Percentiles rank a stretch among this genome's conserved stretches.
Evolutionary conservation across 345 rosid species (phyloP).

Genomic region (Populus nigra): DNA sequence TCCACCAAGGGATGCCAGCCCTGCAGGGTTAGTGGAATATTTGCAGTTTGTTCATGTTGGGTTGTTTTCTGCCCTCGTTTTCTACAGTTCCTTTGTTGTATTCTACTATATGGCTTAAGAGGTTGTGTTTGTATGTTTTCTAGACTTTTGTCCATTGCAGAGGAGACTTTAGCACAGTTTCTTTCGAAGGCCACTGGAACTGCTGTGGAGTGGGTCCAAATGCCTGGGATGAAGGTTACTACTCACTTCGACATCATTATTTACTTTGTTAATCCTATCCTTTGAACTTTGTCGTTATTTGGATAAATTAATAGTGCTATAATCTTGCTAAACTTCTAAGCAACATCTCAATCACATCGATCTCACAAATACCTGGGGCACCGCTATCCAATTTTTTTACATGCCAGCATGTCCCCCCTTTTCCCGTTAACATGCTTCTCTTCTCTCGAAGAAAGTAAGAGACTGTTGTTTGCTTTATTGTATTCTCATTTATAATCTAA

Average conservation of each 20-base stretch:
- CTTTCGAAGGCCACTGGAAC: slow-evolving; percentile 99
- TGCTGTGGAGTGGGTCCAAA: slow-evolving; percentile 99
- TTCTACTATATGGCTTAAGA: neutral
- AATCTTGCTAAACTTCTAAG: slow-evolving; percentile 19
- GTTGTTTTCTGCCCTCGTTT: slow-evolving; percentile 36
- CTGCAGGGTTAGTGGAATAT: slow-evolving; percentile 85
- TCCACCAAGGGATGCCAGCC: slow-evolving; percentile 99
- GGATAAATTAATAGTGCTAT: neutral
- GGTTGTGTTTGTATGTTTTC: slow-evolving; percentile 21
- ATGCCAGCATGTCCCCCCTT: neutral
- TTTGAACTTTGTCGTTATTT: neutral
- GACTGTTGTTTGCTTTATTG: neutral
- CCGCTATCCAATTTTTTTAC: slow-evolving; percentile 1
- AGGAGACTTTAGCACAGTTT: slow-evolving; percentile 99
- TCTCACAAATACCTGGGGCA: neutral
- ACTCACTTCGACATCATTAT: slow-evolving; percentile 12
- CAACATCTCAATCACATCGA: slow-evolving; percentile 15
- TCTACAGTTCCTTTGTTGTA: slow-evolving; percentile 2
- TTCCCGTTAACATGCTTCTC: neutral
- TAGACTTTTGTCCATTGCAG: slow-evolving; percentile 98
- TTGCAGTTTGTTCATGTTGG: slow-evolving; percentile 16
- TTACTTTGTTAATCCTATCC: neutral
- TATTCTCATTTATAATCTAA: neutral
- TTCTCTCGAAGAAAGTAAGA: neutral
- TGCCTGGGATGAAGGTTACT: slow-evolving; percentile 99